A percentile compares a stretch with the other conserved stretches of the same genome.
Evolutionary conservation across 345 rosid species (phyloP).

Genomic region (Rhodomyrtus tomentosa): DNA sequence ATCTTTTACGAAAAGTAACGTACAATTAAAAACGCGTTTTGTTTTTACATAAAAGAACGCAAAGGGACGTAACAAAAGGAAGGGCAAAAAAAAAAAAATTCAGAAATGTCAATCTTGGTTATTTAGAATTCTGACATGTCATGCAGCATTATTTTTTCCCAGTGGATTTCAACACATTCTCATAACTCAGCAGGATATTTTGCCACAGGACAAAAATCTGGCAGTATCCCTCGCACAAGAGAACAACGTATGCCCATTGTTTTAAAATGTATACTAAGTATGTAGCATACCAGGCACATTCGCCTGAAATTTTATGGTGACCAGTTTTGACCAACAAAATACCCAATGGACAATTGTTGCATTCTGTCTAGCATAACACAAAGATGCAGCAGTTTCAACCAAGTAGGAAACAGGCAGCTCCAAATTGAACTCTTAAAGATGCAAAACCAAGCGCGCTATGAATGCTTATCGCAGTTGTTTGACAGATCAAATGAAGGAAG

Average conservation of each 20-base stretch:
- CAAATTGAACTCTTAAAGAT: too few relatives aligned
- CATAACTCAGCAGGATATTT: background rate
- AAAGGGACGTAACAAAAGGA: too few relatives aligned
- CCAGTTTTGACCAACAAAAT: background rate
- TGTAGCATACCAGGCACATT: background rate
- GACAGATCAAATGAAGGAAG: background rate
- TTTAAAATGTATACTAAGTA: background rate
- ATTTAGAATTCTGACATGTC: background rate
- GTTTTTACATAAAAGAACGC: too few relatives aligned
- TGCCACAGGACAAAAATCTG: background rate
- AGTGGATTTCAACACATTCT: background rate
- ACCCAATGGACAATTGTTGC: background rate
- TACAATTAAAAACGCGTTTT: too few relatives aligned
- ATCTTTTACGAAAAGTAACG: too few relatives aligned
- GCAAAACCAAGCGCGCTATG: too few relatives aligned
- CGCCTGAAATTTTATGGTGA: background rate
- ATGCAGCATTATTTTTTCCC: background rate
- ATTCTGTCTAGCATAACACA: background rate
- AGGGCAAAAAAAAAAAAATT: too few relatives aligned
- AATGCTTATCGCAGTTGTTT: too few relatives aligned
- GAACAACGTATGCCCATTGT: background rate
- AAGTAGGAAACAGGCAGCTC: background rate
- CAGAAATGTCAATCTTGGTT: background rate
- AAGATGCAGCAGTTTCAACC: background rate
- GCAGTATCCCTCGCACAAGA: background rate